Conservation (phyloP, 805 yeast genomes). For the Grigorovia jiainica region DNA sequence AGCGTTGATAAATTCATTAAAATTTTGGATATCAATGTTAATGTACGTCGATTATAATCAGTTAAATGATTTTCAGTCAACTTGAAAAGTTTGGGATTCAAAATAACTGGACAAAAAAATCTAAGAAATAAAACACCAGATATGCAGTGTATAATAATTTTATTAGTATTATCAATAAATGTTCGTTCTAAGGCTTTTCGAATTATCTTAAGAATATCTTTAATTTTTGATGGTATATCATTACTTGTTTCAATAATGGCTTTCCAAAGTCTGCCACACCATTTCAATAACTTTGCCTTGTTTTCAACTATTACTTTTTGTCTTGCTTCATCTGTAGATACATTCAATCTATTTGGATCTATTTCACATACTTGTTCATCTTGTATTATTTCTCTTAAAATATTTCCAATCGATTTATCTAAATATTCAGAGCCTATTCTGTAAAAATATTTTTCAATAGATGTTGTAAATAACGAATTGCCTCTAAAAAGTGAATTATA, state of each 20-base stretch:
- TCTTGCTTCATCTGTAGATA: slow-evolving; percentile 29
- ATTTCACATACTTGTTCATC: slow-evolving; percentile 50
- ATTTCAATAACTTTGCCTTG: slow-evolving; percentile 41
- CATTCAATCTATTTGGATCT: slow-evolving; percentile 56
- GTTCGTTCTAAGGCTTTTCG: slow-evolving; percentile 52
- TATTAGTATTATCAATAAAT: slow-evolving; percentile 39
- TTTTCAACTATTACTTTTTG: slow-evolving; percentile 37
- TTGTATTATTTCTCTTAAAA: slow-evolving; percentile 45
- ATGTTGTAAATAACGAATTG: slow-evolving; percentile 69
- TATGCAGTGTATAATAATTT: slow-evolving; percentile 56
- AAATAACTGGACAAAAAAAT: slow-evolving; percentile 81
- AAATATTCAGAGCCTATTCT: slow-evolving; percentile 74
- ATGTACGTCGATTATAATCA: slow-evolving; percentile 62
- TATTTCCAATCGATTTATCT: slow-evolving; percentile 61
- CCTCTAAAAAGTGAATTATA: slow-evolving; percentile 73
- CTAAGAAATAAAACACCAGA: slow-evolving; percentile 79
- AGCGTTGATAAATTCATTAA: slow-evolving; percentile 73
- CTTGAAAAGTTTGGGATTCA: slow-evolving; percentile 81
- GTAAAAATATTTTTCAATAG: slow-evolving; percentile 67
- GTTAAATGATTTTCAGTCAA: slow-evolving; percentile 62
- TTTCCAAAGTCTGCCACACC: slow-evolving; percentile 55
- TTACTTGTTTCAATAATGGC: slow-evolving; percentile 56
- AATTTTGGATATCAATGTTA: slow-evolving; percentile 74
- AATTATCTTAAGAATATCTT: slow-evolving; percentile 51
- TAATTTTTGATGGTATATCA: slow-evolving; percentile 64